Evolutionary conservation across 176 grass and related monocot species (phyloP).

Genomic region (Phyllostachys edulis): DNA sequence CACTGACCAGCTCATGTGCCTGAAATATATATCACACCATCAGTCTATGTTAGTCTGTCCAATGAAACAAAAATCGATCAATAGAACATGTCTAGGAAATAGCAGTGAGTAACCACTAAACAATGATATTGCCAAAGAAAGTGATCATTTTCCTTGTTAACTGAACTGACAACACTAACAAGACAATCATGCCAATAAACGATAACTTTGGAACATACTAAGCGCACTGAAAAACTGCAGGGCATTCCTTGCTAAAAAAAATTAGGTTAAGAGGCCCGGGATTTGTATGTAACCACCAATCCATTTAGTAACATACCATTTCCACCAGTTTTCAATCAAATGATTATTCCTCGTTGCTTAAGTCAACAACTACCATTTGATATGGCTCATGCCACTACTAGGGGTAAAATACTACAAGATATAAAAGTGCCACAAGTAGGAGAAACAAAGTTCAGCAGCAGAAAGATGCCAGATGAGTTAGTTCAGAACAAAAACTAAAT

Average conservation of each 20-base stretch:
- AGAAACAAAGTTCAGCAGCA: background rate
- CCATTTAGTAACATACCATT: background rate
- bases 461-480: background rate
- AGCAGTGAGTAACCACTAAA: background rate
- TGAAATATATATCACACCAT: conserved; percentile 35
- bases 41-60: background rate
- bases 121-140: background rate
- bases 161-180: background rate
- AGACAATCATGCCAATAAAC: background rate
- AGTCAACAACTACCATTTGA: background rate
- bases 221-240: background rate
- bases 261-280: background rate
- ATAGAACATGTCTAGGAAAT: background rate
- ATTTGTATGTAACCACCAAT: conserved; percentile 20
- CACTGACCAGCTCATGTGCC: conserved; percentile 68
- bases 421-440: conserved; percentile 2
- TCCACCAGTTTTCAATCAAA: background rate
- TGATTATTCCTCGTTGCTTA: background rate
- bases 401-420: background rate
- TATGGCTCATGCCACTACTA: background rate
- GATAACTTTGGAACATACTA: background rate
- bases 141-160: conserved; percentile 4
- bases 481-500: background rate
- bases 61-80: background rate
- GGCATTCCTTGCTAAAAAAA: background rate